Percentiles rank a stretch among this genome's conserved stretches.
These are phyloP conservation scores for Geotrichum reessii DNA, from an alignment of 1,139 yeast genomes.

Conservation along the genomic window DNA sequence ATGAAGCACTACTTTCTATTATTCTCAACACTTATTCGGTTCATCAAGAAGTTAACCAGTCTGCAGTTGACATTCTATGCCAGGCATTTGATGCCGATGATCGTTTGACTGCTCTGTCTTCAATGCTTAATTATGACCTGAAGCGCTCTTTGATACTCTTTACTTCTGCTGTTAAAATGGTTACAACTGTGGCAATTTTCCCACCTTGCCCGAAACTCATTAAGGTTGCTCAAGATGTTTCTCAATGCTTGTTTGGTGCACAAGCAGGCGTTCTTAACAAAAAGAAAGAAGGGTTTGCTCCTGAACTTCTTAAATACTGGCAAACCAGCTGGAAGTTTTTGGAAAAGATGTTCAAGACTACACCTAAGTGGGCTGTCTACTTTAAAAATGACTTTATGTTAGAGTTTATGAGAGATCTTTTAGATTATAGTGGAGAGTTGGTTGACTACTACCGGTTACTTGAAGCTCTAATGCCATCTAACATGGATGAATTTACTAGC, in stretches of 20 bases:
- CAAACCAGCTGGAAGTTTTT: constrained; percentile 62
- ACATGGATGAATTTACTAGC: constrained; percentile 19
- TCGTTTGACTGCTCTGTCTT: constrained; percentile 59
- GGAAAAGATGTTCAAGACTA: constrained; percentile 59
- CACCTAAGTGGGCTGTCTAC: constrained; percentile 64
- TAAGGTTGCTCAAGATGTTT: constrained; percentile 67
- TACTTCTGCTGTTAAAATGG: constrained; percentile 42
- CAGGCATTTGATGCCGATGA: constrained; percentile 74
- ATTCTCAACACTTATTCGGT: constrained; percentile 28
- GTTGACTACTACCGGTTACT: constrained; percentile 60
- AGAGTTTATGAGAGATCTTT: constrained; percentile 80
- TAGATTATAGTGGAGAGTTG: constrained; percentile 68
- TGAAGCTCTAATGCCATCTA: constrained; percentile 37
- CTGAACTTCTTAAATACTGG: constrained; percentile 51
- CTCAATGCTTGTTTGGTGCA: constrained; percentile 61
- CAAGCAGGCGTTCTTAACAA: constrained; percentile 48
- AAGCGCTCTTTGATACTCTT: constrained; percentile 46
- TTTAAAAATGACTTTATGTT: constrained; percentile 55
- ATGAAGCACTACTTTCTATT: constrained; percentile 24
- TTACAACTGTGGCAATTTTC: constrained; percentile 46
- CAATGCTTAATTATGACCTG: constrained; percentile 44
- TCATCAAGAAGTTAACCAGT: constrained; percentile 39
- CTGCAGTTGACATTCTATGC: constrained; percentile 65
- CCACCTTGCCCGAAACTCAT: constrained; percentile 76
- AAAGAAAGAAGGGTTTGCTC: constrained; percentile 26